Base-by-base conservation (phyloP, 345 rosid species). In the Alliaria petiolata region DNA sequence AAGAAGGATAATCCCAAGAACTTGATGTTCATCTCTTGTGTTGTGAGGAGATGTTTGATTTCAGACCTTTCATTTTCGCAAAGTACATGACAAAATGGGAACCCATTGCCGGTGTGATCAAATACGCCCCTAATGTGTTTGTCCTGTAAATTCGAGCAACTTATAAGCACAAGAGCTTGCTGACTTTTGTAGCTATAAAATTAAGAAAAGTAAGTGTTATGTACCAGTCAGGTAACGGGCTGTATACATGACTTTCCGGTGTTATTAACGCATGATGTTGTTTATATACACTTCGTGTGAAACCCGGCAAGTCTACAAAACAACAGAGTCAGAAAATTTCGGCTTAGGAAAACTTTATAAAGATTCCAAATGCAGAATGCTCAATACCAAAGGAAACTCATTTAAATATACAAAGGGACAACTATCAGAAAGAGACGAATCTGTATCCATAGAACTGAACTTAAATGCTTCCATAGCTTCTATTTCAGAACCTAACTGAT, bases 51-150 rank as follows among this genome's bases (percentile, higher is more conserved):
- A 17, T 11, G 12, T 12, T 22, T 60, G 58, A 5, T 3, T 77
- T 14, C 82, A 62, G 17, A 91, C 97, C 99, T 89, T 85, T 82
- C 93, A 89, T 91, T 78, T 85, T 91, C 15, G 95, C 95, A 12
- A 91, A 76, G 84, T 83, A 88, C 97, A 95, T 91, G 71, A 81
- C 93, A 67, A 95, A 95, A 78, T 95, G 96, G 42, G 99, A 85
- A 46, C 95, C 99, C 83, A 83, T 85, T 36, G 89, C 92, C 0
- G 99, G 96, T 3, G 99, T 88, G 75, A 95, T 76, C 75, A 95
- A 67, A 72, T 84, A 91, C 9, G 97, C 96, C 14, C 90, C 99
- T 76, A 89, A 56, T 50, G 99, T 81, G 72, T 88, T 86, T 36
- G 55, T 82, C 99, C 96, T 95, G 81, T 57, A 39, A 83, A 72